Conservation (phyloP, 164 flowering plant genomes). For the Tetracentron sinense region DNA sequence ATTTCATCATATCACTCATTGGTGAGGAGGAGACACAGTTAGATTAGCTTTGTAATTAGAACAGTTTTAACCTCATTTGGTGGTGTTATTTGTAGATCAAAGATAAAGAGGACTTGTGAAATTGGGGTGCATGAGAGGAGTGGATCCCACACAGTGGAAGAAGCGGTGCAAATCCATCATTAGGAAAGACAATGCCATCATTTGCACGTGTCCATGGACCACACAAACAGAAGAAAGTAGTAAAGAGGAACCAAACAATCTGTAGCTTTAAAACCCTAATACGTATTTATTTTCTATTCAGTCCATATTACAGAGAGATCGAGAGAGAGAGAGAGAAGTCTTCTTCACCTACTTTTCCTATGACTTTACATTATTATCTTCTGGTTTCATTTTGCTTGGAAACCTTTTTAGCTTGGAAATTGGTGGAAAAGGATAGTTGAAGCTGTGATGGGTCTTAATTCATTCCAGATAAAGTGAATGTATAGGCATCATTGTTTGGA, state of each 20-base stretch:
- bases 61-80: neutral
- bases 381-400: conserved; percentile 21
- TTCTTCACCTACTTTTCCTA: conserved; percentile 20
- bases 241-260: conserved; percentile 10
- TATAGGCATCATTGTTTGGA: conserved; percentile 31
- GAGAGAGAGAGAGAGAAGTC: conserved; percentile 5
- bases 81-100: conserved; percentile 30
- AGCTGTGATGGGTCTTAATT: conserved; percentile 8
- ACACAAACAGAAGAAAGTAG: neutral
- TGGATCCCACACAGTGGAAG: conserved; percentile 60
- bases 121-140: conserved; percentile 24
- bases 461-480: conserved; percentile 23
- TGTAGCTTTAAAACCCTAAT: conserved; percentile 21
- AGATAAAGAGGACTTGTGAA: conserved; percentile 20
- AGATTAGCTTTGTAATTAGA: neutral
- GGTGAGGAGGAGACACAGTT: too few relatives aligned
- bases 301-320: too few relatives aligned
- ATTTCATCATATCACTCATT: too few relatives aligned
- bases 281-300: too few relatives aligned
- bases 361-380: conserved; percentile 21
- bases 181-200: conserved; percentile 46
- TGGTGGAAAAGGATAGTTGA: conserved; percentile 33
- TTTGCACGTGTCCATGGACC: conserved; percentile 62
- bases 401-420: conserved; percentile 47
- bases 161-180: conserved; percentile 61